Conservation (phyloP, 306 rosid species). For the Styphnolobium japonicum region DNA sequence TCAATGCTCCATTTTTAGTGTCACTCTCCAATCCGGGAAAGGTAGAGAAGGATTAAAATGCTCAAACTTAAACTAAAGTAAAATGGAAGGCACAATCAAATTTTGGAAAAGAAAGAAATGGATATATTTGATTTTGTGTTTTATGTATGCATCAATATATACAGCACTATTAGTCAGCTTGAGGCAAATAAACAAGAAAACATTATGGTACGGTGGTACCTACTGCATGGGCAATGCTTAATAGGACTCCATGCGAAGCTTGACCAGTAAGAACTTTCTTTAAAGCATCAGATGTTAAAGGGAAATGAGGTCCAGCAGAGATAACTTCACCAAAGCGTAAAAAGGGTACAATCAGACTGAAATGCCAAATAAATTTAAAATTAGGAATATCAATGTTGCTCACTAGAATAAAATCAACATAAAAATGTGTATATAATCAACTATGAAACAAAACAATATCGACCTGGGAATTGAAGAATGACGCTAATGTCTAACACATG, state of each 20-base stretch:
- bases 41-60: background rate
- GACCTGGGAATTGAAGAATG: background rate
- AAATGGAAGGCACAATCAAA: background rate
- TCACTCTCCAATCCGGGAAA: background rate
- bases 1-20: background rate
- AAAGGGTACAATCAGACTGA: constrained; percentile 84
- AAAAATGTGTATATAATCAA: background rate
- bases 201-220: constrained; percentile 31
- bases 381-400: background rate
- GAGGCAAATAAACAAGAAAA: constrained; percentile 3
- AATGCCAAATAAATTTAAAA: constrained; percentile 14
- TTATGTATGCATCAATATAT: background rate
- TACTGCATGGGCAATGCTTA: constrained; percentile 84
- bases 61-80: background rate
- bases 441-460: background rate
- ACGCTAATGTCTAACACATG: background rate
- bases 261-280: constrained; percentile 78
- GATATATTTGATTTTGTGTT: background rate
- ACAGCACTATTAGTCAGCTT: background rate
- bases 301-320: constrained; percentile 77
- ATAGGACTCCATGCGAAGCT: constrained; percentile 69
- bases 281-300: constrained; percentile 80
- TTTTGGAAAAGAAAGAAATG: background rate
- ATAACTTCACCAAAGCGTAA: constrained; percentile 85
- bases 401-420: background rate